These are phyloP conservation scores for Penicillium paxilli DNA, from an alignment of 495 filamentous ascomycete species.

Conservation along the genomic window DNA sequence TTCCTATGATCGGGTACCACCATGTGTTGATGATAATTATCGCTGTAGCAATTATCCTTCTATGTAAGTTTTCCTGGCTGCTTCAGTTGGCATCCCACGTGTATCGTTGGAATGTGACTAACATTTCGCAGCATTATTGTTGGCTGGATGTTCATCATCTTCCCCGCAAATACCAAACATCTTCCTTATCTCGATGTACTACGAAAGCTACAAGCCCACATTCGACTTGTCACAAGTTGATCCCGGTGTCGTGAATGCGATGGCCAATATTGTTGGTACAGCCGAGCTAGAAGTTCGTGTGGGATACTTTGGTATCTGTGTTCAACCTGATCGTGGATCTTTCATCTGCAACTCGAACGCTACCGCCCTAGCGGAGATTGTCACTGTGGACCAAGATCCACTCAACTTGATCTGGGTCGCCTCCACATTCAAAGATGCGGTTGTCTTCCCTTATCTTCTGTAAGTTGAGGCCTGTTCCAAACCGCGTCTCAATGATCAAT, in stretches of 20 bases:
- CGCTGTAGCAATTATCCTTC: conserved; percentile 86
- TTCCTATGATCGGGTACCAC: conserved; percentile 97
- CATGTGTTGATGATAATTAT: conserved; percentile 98
- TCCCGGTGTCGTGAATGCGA: conserved; percentile 71
- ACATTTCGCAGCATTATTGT: conserved; percentile 53
- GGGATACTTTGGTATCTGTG: conserved; percentile 71
- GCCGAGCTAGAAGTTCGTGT: conserved; percentile 68
- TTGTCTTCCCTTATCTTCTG: conserved; percentile 71
- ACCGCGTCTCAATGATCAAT: background rate
- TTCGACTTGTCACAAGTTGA: conserved; percentile 77
- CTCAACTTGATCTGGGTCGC: conserved; percentile 73
- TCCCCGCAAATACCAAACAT: conserved; percentile 68
- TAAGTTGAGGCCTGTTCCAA: conserved; percentile 33
- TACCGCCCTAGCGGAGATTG: conserved; percentile 60
- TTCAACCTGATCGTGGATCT: conserved; percentile 60
- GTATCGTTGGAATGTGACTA: conserved; percentile 21
- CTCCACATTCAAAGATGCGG: conserved; percentile 68
- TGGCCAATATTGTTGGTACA: conserved; percentile 63
- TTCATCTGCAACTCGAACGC: conserved; percentile 70
- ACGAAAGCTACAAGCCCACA: conserved; percentile 59
- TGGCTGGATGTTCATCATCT: conserved; percentile 69
- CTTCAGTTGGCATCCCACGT: background rate
- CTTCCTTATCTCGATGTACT: conserved; percentile 72
- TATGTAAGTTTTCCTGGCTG: conserved; percentile 66
- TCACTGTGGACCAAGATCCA: conserved; percentile 66